Conservation (phyloP, 2,329 filamentous ascomycete species). For the Onygenales sp. region DNA sequence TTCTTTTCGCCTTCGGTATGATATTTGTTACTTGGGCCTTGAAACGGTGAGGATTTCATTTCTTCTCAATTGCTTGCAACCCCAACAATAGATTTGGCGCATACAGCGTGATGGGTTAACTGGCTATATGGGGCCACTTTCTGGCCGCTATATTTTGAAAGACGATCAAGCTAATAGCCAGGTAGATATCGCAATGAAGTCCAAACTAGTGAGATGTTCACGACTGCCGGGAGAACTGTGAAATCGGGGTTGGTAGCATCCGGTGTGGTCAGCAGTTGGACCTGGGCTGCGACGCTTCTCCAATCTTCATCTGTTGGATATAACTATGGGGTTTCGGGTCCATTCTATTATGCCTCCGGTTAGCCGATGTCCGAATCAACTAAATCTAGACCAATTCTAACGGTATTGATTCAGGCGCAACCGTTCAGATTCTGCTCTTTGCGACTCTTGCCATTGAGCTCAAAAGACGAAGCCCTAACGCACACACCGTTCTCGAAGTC, state of each 20-base stretch:
- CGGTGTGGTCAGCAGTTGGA: conserved; percentile 89
- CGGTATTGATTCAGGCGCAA: conserved; percentile 44
- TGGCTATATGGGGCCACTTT: neutral
- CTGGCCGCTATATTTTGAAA: neutral
- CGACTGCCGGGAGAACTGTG: conserved; percentile 75
- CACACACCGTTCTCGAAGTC: conserved; percentile 75
- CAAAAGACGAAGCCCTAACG: conserved; percentile 78
- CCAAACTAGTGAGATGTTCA: conserved; percentile 90
- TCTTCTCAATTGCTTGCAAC: neutral
- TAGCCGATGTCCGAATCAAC: conserved; percentile 25
- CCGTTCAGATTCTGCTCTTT: conserved; percentile 80
- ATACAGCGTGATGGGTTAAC: no score
- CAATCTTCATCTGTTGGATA: conserved; percentile 78
- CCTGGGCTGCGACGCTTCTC: conserved; percentile 77
- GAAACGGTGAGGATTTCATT: conserved; percentile 40
- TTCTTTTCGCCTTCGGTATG: conserved; percentile 66
- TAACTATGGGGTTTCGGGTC: conserved; percentile 59
- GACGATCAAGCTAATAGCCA: neutral
- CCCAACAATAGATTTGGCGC: no score
- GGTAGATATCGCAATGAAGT: conserved; percentile 57
- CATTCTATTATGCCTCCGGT: conserved; percentile 58
- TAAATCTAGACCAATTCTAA: neutral
- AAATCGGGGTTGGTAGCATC: conserved; percentile 82
- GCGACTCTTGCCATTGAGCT: conserved; percentile 84
- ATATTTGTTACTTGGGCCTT: conserved; percentile 63